Evolutionary conservation across 768 basidiomycete genomes (phyloP).

Genomic region (Clavaria fumosa): DNA sequence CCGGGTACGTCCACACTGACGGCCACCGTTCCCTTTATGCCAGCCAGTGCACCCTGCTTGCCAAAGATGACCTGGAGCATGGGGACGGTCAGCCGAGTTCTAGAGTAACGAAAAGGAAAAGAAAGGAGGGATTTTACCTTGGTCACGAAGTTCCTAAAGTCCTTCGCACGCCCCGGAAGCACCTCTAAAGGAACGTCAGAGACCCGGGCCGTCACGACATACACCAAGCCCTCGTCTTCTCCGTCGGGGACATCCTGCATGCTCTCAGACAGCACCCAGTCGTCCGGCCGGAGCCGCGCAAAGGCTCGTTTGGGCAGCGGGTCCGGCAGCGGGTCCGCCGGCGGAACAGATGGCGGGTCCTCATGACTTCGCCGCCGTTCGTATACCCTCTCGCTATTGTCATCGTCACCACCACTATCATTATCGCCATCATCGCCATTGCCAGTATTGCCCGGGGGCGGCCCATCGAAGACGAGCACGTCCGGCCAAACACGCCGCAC

Average conservation of each 20-base stretch:
- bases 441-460: constrained; percentile 22
- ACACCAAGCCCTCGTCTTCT: constrained; percentile 38
- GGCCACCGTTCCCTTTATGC: constrained; percentile 46
- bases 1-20: constrained; percentile 47
- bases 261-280: constrained; percentile 42
- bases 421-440: constrained; percentile 2
- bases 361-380: too few species aligned
- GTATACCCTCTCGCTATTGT: too few species aligned
- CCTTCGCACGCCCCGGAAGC: constrained; percentile 58
- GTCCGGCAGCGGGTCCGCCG: constrained; percentile 38
- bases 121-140: too few species aligned
- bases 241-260: constrained; percentile 24
- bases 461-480: constrained; percentile 64
- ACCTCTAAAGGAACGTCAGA: constrained; percentile 65
- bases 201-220: constrained; percentile 48
- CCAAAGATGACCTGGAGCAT: constrained; percentile 52
- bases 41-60: constrained; percentile 48
- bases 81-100: constrained; percentile 3
- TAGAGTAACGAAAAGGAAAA: not conserved
- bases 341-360: too few species aligned
- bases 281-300: constrained; percentile 53
- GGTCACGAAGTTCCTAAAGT: constrained; percentile 60
- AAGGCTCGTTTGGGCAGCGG: constrained; percentile 64
- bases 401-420: too few species aligned
- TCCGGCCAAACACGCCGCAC: constrained; percentile 59